phyloP scores from a whole-genome alignment of 2,329 filamentous ascomycete genomes.

The Huntiella moniliformis region DNA sequence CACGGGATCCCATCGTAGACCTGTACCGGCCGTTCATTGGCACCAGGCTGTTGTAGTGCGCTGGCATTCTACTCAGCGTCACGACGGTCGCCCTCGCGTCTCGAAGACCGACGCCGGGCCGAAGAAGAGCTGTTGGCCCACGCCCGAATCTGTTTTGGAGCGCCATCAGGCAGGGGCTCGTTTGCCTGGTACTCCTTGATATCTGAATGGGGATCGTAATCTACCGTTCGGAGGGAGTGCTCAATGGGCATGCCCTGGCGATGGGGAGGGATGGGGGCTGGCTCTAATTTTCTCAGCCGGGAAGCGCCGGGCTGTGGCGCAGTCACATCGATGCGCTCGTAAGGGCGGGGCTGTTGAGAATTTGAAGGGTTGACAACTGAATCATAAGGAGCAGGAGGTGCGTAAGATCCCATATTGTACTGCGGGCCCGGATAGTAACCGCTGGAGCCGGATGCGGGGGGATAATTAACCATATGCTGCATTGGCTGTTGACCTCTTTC shows the following conservation, averaged over 20 bases:
- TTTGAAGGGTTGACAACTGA: conserved; percentile 1
- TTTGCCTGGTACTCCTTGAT: conserved; percentile 39
- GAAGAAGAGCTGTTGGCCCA: conserved; percentile 27
- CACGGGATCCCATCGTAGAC: too few species aligned
- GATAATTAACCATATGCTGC: conserved; percentile 1
- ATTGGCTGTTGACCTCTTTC: neutral
- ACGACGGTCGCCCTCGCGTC: conserved; percentile 10
- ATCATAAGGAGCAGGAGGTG: conserved; percentile 6
- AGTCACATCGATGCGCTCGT: conserved; percentile 4
- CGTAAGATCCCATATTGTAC: conserved; percentile 1
- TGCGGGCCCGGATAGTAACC: conserved; percentile 8
- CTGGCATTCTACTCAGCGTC: conserved; percentile 12
- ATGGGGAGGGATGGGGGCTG: conserved; percentile 35
- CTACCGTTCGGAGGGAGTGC: conserved; percentile 38
- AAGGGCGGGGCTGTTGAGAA: neutral
- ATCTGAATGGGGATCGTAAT: conserved; percentile 33
- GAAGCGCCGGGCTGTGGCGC: neutral
- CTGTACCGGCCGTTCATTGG: neutral
- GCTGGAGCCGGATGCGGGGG: neutral
- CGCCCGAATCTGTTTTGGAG: conserved; percentile 36
- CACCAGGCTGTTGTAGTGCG: conserved; percentile 4
- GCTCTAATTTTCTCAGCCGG: conserved; percentile 40
- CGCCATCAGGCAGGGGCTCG: conserved; percentile 35
- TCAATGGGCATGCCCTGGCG: conserved; percentile 26
- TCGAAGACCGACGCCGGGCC: conserved; percentile 5